Evolutionary conservation across 2,329 filamentous ascomycete genomes (phyloP).

Genomic region (Calonectria pauciramosa): DNA sequence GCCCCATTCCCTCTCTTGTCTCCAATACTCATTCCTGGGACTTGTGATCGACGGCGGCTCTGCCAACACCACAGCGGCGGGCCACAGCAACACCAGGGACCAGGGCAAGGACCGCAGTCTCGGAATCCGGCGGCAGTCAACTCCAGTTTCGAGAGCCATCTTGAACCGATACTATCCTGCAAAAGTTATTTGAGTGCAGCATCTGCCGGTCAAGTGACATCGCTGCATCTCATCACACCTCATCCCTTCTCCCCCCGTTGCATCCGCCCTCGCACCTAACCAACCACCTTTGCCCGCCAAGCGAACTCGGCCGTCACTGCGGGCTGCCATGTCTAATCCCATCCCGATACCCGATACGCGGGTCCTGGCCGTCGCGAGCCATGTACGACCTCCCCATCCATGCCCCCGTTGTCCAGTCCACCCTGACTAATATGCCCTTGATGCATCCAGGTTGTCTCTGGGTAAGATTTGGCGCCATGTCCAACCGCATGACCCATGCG

Average conservation of each 20-base stretch:
- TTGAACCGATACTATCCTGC: neutral
- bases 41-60: neutral
- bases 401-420: neutral
- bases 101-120: neutral
- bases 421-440: constrained; percentile 27
- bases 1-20: neutral
- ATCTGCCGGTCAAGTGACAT: constrained; percentile 10
- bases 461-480: constrained; percentile 32
- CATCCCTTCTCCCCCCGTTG: constrained; percentile 3
- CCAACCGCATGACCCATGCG: neutral
- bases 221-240: neutral
- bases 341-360: constrained; percentile 67
- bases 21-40: neutral
- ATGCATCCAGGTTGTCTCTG: constrained; percentile 45
- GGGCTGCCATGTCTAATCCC: constrained; percentile 38
- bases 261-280: constrained; percentile 1
- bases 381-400: constrained; percentile 73
- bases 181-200: neutral
- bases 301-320: neutral
- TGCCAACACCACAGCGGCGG: neutral
- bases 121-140: neutral
- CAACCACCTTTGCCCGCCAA: constrained; percentile 13
- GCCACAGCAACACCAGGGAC: neutral
- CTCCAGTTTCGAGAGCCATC: neutral
- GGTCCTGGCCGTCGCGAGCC: constrained; percentile 91